A percentile compares a stretch with the other conserved stretches of the same genome.
Evolutionary conservation across 208 protist species (phyloP).

Genomic region (Angomonas ambiguus): DNA sequence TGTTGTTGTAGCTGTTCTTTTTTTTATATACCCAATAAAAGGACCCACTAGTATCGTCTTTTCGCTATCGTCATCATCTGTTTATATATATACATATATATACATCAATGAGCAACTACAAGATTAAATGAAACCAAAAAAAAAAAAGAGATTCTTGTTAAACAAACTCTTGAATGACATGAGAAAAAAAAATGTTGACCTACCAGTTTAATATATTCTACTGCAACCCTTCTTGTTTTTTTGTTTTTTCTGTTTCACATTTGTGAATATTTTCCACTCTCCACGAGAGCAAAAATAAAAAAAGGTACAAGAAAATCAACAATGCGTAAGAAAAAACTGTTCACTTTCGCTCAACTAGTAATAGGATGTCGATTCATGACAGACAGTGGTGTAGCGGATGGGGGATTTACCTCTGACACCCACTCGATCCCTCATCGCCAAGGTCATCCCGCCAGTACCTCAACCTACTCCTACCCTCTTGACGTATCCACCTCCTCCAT

Average conservation of each 20-base stretch:
- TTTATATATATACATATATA: conserved; percentile 9
- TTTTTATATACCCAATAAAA: background rate
- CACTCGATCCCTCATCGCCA: background rate
- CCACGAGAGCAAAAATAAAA: background rate
- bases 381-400: background rate
- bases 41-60: conserved; percentile 5
- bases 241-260: background rate
- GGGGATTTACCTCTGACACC: background rate
- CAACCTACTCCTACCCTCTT: conserved; percentile 38
- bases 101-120: no score
- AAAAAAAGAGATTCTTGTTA: background rate
- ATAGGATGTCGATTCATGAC: conserved; percentile 8
- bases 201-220: no score
- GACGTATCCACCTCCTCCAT: conserved; percentile 26
- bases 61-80: conserved; percentile 6
- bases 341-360: background rate
- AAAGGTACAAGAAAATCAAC: background rate
- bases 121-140: background rate
- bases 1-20: conserved; percentile 5
- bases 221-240: background rate
- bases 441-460: background rate
- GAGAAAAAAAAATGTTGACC: background rate
- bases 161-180: background rate
- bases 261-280: background rate
- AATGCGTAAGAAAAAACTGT: background rate